Base-by-base conservation (phyloP, 2,329 filamentous ascomycete genomes). In the Apiospora hydei region DNA sequence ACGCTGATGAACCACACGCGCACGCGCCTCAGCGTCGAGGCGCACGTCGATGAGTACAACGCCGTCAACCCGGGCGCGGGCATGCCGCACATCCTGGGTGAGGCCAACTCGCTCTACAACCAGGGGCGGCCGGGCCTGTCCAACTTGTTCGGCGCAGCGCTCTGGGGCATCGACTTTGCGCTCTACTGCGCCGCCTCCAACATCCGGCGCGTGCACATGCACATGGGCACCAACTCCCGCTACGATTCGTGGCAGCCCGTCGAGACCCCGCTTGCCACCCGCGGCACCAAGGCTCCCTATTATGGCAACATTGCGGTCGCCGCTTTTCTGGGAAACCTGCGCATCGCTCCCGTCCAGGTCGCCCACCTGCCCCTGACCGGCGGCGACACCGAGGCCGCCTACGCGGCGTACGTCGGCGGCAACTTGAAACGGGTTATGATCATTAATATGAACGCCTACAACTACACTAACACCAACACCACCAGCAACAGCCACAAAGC, bases 131-230 rank as follows among this genome's bases (percentile, higher is more conserved):
- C 89, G 0, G 89, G 90, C 0, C 82, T 92, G 24, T 91, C 88
- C 51, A 90, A 92, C 81, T 84, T 88, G 0, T 92, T 92, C 78
- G 90, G 90, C 47, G 90, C 90, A 13, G 89, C 90, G 13, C 87
- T 92, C 24, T 92, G 90, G 90, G 88, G 84, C 34, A 77, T 91
- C 16, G 90, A 92, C 79, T 92, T 91, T 82, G 88, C 87, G 74
- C 82, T 92, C 7, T 88, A 87, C 77, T 85, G 85, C 70, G 90
- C 90, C 1, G 82, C 86, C 0, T 84, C 85, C 2, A 87, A 87
- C 21, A 87, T 92, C 80, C 82, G 82, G 64, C 85, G 90, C 26
- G 84, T 89, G 2, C 88, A 91, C 77, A 89, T 92, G 88, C 90
- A 92, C 79, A 86, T 88, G 82, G 90, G 90, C 14, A 90, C 88